Conservation (phyloP, 305 asterid species). For the Ilex paraguariensis region DNA sequence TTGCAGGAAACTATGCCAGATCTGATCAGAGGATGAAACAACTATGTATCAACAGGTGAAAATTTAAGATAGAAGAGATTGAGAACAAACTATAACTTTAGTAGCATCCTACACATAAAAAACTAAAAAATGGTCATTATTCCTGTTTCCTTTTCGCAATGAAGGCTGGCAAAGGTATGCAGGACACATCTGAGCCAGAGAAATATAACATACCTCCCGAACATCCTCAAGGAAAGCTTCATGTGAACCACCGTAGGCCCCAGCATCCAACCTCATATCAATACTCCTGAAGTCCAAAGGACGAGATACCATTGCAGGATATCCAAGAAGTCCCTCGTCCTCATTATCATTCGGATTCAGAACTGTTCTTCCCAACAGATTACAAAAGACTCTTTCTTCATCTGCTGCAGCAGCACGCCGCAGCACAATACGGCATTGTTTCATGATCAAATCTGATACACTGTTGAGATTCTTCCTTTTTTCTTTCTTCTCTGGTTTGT, state of each 20-base stretch:
- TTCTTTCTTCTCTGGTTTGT: conserved; percentile 67
- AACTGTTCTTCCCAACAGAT: conserved; percentile 72
- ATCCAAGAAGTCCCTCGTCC: conserved; percentile 84
- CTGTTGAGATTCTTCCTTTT: conserved; percentile 43
- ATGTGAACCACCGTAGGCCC: conserved; percentile 85
- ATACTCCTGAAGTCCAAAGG: conserved; percentile 93
- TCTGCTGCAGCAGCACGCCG: conserved; percentile 69
- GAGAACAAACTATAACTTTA: no score
- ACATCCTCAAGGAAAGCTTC: conserved; percentile 92
- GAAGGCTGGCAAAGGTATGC: not conserved
- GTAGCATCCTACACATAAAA: no score
- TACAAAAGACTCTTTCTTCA: conserved; percentile 80
- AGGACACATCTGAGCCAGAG: not conserved
- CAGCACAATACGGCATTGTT: conserved; percentile 85
- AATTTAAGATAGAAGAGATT: no score
- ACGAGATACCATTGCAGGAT: conserved; percentile 93
- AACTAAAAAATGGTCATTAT: no score
- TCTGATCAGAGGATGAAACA: no score
- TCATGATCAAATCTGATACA: conserved; percentile 61
- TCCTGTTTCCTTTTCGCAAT: no score
- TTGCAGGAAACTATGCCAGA: no score
- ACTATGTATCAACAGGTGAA: no score
- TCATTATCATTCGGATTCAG: conserved; percentile 73
- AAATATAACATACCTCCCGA: conserved; percentile 61
- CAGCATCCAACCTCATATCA: conserved; percentile 90